Percentiles rank a stretch among this genome's conserved stretches.
Conservation (phyloP, 73 alveolate genomes). For the Breviolum minutum region DNA sequence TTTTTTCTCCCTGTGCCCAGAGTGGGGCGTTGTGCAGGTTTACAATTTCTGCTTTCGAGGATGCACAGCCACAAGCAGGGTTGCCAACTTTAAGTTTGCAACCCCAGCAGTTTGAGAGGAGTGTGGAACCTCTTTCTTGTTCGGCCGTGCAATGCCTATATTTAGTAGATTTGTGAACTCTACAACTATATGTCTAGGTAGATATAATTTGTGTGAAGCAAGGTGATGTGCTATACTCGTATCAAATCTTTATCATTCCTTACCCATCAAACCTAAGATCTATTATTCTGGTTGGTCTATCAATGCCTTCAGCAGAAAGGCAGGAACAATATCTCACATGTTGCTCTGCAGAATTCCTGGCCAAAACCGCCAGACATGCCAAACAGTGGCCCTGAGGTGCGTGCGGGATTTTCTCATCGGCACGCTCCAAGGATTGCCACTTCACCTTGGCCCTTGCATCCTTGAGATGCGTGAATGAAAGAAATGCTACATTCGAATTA, state of each 20-base stretch:
- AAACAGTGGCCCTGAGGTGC: not conserved
- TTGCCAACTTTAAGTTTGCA: conserved; percentile 35
- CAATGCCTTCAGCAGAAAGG: not conserved
- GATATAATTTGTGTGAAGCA: not conserved
- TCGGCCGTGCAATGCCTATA: not conserved
- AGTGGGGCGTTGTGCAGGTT: conserved; percentile 16
- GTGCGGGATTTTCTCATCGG: not conserved
- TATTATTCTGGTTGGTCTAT: too few relatives aligned
- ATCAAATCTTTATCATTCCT: not conserved
- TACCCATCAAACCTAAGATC: not conserved
- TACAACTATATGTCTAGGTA: not conserved
- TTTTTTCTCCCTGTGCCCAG: conserved; percentile 60
- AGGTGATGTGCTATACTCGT: not conserved
- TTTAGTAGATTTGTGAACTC: not conserved
- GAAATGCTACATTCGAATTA: not conserved
- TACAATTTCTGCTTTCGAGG: not conserved
- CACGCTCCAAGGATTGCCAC: not conserved
- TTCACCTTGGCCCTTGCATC: too few relatives aligned
- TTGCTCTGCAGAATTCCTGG: conserved; percentile 15
- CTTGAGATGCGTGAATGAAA: not conserved
- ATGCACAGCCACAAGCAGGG: not conserved
- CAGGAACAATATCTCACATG: not conserved
- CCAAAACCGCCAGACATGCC: not conserved
- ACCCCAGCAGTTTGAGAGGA: not conserved
- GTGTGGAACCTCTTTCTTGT: not conserved